phyloP scores from a whole-genome alignment of 2,329 filamentous ascomycete genomes.

The Basipetospora chlamydospora region DNA sequence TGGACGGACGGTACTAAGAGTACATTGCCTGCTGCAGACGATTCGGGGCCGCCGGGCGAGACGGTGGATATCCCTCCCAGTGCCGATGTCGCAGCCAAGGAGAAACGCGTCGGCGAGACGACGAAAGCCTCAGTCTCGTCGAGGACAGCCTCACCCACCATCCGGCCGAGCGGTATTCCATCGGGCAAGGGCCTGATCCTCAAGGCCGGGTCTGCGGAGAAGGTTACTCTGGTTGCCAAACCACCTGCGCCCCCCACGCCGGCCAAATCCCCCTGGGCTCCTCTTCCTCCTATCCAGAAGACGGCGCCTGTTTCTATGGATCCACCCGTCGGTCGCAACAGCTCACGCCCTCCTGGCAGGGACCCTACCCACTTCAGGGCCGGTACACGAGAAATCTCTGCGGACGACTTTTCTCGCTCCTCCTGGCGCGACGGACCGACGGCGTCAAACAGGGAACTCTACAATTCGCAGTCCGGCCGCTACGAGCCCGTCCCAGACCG shows the following conservation, averaged over 20 bases:
- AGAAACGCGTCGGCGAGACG: constrained; percentile 22
- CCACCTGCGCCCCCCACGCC: constrained; percentile 52
- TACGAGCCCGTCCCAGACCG: constrained; percentile 82
- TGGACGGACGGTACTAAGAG: constrained; percentile 84
- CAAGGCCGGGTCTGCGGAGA: constrained; percentile 50
- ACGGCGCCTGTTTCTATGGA: constrained; percentile 56
- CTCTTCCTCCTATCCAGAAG: constrained; percentile 72
- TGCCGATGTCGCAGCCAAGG: constrained; percentile 15
- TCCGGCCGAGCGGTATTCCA: constrained; percentile 30
- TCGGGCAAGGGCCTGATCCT: constrained; percentile 48
- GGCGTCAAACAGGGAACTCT: constrained; percentile 60
- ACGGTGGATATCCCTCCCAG: too few relatives aligned
- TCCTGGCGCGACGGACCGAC: constrained; percentile 60
- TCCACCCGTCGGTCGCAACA: constrained; percentile 27
- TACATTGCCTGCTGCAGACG: constrained; percentile 51
- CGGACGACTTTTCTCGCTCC: constrained; percentile 81
- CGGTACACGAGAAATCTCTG: constrained; percentile 65
- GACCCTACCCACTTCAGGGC: constrained; percentile 40
- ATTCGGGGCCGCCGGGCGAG: too few relatives aligned
- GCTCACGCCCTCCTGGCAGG: constrained; percentile 28
- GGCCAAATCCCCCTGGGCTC: constrained; percentile 82
- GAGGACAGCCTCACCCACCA: constrained; percentile 21
- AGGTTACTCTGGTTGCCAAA: constrained; percentile 59
- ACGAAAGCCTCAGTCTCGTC: constrained; percentile 26
- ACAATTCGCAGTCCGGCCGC: constrained; percentile 86